Evolutionary conservation across 2,329 filamentous ascomycete genomes (phyloP).

Genomic region (Penicillium oxalicum): DNA sequence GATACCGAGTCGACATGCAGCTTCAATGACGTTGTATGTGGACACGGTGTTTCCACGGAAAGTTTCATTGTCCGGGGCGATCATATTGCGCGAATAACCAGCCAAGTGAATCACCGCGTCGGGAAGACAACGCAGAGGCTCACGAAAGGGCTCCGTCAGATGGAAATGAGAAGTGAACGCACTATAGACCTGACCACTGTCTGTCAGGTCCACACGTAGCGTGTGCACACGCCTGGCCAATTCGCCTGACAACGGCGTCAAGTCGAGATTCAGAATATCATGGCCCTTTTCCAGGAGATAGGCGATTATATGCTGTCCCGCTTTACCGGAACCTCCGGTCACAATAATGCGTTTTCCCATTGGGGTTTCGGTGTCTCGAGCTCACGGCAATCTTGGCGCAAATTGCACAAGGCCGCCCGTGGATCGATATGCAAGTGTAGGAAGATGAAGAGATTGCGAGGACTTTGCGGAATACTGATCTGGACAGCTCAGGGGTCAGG

Average conservation of each 20-base stretch:
- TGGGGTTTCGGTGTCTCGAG: neutral
- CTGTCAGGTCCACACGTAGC: constrained; percentile 51
- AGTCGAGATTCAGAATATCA: constrained; percentile 52
- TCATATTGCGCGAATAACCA: constrained; percentile 55
- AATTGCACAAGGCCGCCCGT: neutral
- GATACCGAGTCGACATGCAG: constrained; percentile 56
- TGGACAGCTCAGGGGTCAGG: no score
- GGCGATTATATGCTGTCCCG: constrained; percentile 50
- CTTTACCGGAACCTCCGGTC: constrained; percentile 53
- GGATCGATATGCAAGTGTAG: no score
- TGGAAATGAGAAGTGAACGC: constrained; percentile 53
- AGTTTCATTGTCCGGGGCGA: constrained; percentile 56
- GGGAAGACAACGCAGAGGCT: constrained; percentile 39
- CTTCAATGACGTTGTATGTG: constrained; percentile 60
- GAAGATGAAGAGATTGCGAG: no score
- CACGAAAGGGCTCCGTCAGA: constrained; percentile 38
- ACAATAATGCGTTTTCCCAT: constrained; percentile 45
- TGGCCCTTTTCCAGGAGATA: constrained; percentile 48
- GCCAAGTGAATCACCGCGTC: constrained; percentile 60
- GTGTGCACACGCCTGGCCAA: constrained; percentile 44
- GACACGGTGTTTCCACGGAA: constrained; percentile 52
- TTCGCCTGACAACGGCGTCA: constrained; percentile 39
- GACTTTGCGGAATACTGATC: no score
- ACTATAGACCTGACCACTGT: constrained; percentile 52
- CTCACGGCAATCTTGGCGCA: neutral